phyloP scores from a whole-genome alignment of 768 basidiomycete species.

The Boletus fagicola region DNA sequence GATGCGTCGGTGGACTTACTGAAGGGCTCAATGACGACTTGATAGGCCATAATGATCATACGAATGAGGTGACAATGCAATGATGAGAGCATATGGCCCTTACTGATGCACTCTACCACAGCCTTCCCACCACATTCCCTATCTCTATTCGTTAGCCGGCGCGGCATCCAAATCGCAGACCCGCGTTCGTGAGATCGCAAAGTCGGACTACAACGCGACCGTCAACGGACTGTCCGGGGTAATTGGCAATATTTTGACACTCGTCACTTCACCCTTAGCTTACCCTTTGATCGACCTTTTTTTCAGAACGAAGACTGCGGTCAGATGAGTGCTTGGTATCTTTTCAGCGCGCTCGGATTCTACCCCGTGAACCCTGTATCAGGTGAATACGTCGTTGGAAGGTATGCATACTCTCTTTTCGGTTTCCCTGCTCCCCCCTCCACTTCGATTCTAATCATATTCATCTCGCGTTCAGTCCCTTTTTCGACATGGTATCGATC shows the following conservation, averaged over 20 bases:
- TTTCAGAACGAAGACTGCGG: slow-evolving; percentile 83
- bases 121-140: slow-evolving; percentile 87
- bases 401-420: slow-evolving; percentile 39
- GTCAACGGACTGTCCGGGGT: slow-evolving; percentile 73
- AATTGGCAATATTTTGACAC: slow-evolving; percentile 24
- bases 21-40: slow-evolving; percentile 5
- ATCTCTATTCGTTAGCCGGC: slow-evolving; percentile 72
- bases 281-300: neutral
- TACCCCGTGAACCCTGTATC: slow-evolving; percentile 84
- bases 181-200: slow-evolving; percentile 66
- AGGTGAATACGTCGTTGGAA: slow-evolving; percentile 72
- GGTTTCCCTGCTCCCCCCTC: neutral
- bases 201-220: slow-evolving; percentile 62
- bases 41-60: slow-evolving; percentile 75
- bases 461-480: slow-evolving; percentile 36
- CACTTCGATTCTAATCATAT: neutral
- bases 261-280: neutral
- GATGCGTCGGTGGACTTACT: neutral
- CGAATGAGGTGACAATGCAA: slow-evolving; percentile 54
- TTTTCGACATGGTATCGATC: slow-evolving; percentile 55
- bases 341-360: slow-evolving; percentile 80
- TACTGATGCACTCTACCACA: slow-evolving; percentile 28
- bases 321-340: slow-evolving; percentile 89
- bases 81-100: neutral
- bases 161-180: slow-evolving; percentile 70